Conservation (phyloP, 2,329 filamentous ascomycete species). For the Fusarium bactridioides region DNA sequence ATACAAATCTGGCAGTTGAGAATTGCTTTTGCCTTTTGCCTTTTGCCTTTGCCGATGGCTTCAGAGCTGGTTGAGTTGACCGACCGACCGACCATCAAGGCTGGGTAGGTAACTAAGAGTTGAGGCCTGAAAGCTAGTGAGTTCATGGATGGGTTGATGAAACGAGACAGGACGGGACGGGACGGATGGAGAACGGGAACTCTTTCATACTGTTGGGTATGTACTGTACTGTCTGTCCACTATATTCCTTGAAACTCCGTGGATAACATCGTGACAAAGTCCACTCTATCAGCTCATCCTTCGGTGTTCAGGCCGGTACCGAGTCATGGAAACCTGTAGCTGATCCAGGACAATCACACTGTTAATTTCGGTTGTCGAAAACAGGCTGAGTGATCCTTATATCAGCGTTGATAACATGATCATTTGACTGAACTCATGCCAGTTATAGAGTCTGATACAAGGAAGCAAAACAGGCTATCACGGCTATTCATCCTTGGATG, state of each 20-base stretch:
- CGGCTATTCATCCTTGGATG: not conserved
- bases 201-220: not conserved
- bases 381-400: not conserved
- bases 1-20: constrained; percentile 19
- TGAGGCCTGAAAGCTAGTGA: not conserved
- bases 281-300: constrained; percentile 5
- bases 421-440: not conserved
- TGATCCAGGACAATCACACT: not conserved
- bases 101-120: not conserved
- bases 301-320: not conserved
- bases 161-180: constrained; percentile 25
- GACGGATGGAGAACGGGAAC: constrained; percentile 9
- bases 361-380: constrained; percentile 6
- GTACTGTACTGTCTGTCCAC: not conserved
- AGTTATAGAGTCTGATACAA: not conserved
- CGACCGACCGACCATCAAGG: not conserved
- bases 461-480: not conserved
- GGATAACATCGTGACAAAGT: constrained; percentile 4
- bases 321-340: constrained; percentile 4
- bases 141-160: constrained; percentile 15
- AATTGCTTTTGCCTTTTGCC: not conserved
- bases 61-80: not conserved
- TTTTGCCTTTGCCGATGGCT: not conserved
- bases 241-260: not conserved
- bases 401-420: not conserved